These are phyloP conservation scores for Coniferiporia sulphurascens DNA, from an alignment of 1,284 basidiomycete species.

Conservation along the genomic window DNA sequence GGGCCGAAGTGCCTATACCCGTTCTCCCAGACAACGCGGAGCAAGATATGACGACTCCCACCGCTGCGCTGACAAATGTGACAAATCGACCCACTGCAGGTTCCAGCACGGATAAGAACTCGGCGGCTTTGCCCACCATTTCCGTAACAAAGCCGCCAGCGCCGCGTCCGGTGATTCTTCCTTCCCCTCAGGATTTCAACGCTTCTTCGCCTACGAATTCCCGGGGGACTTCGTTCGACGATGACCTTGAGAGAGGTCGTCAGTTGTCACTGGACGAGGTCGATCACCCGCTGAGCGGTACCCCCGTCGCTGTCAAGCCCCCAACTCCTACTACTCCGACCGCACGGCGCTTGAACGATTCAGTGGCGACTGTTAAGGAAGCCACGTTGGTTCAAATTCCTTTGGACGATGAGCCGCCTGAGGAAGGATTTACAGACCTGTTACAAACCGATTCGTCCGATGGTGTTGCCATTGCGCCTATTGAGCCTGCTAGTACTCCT, in stretches of 20 bases:
- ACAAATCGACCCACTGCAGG: constrained; percentile 19
- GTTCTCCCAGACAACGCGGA: constrained; percentile 31
- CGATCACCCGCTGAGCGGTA: constrained; percentile 20
- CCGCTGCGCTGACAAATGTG: constrained; percentile 29
- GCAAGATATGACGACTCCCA: constrained; percentile 20
- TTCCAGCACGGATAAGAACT: constrained; percentile 17
- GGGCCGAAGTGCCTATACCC: constrained; percentile 47
- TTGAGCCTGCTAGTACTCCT: constrained; percentile 12
- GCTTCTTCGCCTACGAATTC: constrained; percentile 42
- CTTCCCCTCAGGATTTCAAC: constrained; percentile 55
- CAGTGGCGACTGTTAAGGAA: constrained; percentile 13
- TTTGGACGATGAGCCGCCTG: constrained; percentile 4
- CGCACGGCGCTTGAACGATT: constrained; percentile 5
- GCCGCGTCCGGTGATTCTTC: constrained; percentile 59
- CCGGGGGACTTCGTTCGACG: constrained; percentile 40
- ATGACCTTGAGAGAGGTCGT: constrained; percentile 60
- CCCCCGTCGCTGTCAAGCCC: constrained; percentile 12
- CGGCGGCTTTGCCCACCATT: constrained; percentile 43
- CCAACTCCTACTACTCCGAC: constrained; percentile 13
- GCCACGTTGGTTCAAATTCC: constrained; percentile 16
- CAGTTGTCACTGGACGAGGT: constrained; percentile 34
- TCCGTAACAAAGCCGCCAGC: constrained; percentile 65
- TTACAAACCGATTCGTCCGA: constrained; percentile 6
- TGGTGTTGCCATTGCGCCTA: constrained; percentile 8
- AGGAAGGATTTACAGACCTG: constrained; percentile 5